Evolutionary conservation across 2,329 filamentous ascomycete genomes (phyloP).

Genomic region (Hymenoscyphus occultus): DNA sequence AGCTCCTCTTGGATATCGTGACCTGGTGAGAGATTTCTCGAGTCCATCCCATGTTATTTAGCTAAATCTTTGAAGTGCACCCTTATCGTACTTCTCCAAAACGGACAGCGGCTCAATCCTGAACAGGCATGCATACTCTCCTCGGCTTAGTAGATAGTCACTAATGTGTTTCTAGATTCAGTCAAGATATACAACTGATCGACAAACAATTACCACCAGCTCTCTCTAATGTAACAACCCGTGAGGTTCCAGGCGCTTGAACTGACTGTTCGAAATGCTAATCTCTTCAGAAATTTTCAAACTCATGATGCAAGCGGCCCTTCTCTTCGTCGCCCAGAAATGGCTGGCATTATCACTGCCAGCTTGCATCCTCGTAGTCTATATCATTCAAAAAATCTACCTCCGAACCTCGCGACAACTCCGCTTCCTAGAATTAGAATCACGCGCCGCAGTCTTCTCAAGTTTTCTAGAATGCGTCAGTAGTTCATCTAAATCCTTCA

Average conservation of each 20-base stretch:
- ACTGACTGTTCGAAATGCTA: too few relatives aligned
- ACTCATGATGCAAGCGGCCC: neutral
- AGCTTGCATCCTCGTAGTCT: neutral
- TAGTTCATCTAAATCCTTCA: too few relatives aligned
- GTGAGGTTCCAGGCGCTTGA: neutral
- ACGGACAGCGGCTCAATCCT: conserved; percentile 43
- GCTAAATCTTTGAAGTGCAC: conserved; percentile 36
- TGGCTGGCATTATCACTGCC: neutral
- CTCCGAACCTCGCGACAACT: conserved; percentile 4
- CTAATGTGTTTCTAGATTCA: neutral
- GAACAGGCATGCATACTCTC: conserved; percentile 36
- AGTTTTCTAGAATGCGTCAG: conserved; percentile 1
- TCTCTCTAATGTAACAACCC: neutral
- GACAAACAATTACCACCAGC: neutral
- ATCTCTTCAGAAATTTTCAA: neutral
- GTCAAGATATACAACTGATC: conserved; percentile 2
- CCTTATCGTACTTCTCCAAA: conserved; percentile 41
- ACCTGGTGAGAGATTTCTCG: conserved; percentile 23
- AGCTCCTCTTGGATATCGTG: conserved; percentile 36
- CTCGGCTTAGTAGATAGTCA: too few relatives aligned
- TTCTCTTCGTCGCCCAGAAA: neutral
- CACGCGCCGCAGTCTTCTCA: neutral
- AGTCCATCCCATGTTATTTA: neutral
- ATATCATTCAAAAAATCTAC: conserved; percentile 9
- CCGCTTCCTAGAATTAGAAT: conserved; percentile 6